Evolutionary conservation across 1,139 yeast species (phyloP).

Genomic region (Protomyces macrosporus): DNA sequence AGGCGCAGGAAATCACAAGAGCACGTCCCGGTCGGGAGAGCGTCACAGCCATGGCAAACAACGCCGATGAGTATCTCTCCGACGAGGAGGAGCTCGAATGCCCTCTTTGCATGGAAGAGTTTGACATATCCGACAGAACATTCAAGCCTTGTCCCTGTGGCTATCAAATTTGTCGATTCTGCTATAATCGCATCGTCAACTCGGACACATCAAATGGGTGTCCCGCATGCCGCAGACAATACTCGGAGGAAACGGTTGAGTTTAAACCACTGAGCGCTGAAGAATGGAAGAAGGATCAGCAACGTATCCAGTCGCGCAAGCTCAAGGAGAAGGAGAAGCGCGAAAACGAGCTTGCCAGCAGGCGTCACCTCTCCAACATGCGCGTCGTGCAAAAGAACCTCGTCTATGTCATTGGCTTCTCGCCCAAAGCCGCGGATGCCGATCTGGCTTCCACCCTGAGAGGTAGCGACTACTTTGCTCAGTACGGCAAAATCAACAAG

Average conservation of each 20-base stretch:
- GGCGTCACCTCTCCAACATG: constrained; percentile 93
- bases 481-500: constrained; percentile 91
- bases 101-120: constrained; percentile 94
- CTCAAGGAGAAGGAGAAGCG: constrained; percentile 87
- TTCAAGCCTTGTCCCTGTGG: constrained; percentile 99
- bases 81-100: constrained; percentile 31
- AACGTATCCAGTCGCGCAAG: constrained; percentile 72
- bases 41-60: neutral
- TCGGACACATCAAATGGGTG: constrained; percentile 85
- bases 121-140: constrained; percentile 92
- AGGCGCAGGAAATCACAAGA: too few relatives aligned
- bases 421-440: constrained; percentile 84
- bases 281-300: constrained; percentile 57
- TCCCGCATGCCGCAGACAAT: constrained; percentile 94
- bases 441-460: constrained; percentile 80
- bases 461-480: constrained; percentile 93
- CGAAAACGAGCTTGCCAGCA: constrained; percentile 76
- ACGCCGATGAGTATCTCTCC: constrained; percentile 29
- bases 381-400: constrained; percentile 95
- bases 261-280: constrained; percentile 78
- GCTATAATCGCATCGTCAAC: constrained; percentile 83
- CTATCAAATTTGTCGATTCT: constrained; percentile 89
- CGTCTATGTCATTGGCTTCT: constrained; percentile 92
- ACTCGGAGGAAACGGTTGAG: constrained; percentile 89
- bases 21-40: too few relatives aligned